Conservation (phyloP, 176 grass and related monocot species). For the Bolboschoenus planiculmis region DNA sequence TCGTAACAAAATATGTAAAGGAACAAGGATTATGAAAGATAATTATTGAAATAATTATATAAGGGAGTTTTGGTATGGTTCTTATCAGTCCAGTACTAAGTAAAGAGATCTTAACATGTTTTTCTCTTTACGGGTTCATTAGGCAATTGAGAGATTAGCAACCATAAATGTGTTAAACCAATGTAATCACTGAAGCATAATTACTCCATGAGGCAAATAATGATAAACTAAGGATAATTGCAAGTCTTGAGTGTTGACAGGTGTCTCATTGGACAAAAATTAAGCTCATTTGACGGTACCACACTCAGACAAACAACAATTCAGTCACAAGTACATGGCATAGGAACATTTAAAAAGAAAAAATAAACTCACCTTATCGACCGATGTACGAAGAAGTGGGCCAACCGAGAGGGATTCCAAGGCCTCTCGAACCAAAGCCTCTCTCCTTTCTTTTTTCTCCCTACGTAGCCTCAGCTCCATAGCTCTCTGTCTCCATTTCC, state of each 20-base stretch:
- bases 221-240: background rate
- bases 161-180: background rate
- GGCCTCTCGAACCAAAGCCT: conserved; percentile 49
- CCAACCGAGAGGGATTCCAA: conserved; percentile 64
- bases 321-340: background rate
- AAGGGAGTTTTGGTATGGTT: background rate
- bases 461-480: conserved; percentile 34
- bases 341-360: background rate
- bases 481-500: conserved; percentile 74
- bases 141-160: background rate
- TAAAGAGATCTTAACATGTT: background rate
- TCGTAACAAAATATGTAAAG: background rate
- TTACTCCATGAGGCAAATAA: background rate
- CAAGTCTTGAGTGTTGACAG: background rate
- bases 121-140: background rate
- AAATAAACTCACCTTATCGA: conserved; percentile 2
- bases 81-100: background rate
- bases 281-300: background rate
- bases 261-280: background rate
- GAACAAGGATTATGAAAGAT: background rate
- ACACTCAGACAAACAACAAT: background rate
- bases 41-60: background rate
- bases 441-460: conserved; percentile 74
- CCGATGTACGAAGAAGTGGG: conserved; percentile 36
- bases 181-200: background rate